Evolutionary conservation across 768 basidiomycete genomes (phyloP).

Genomic region (Hericium coralloides): DNA sequence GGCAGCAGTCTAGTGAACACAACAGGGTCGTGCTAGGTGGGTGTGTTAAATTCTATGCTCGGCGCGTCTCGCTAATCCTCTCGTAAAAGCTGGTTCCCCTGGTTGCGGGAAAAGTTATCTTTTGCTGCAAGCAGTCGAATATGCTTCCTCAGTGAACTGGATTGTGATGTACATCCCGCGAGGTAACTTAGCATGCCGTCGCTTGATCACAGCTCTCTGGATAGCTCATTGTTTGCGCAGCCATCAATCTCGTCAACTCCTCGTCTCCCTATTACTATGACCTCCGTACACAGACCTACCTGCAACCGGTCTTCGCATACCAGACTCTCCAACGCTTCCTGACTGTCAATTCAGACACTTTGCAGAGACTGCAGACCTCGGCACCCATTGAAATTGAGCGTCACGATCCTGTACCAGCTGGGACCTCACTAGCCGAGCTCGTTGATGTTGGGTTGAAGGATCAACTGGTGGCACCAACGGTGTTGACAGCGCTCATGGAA

Average conservation of each 20-base stretch:
- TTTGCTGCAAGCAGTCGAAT: constrained; percentile 68
- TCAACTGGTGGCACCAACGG: constrained; percentile 39
- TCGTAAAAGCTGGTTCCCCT: constrained; percentile 48
- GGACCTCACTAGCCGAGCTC: constrained; percentile 44
- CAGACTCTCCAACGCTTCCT: constrained; percentile 56
- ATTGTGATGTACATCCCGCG: constrained; percentile 81
- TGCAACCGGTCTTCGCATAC: constrained; percentile 57
- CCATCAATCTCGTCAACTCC: constrained; percentile 59
- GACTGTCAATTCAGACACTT: constrained; percentile 42
- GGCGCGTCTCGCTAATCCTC: constrained; percentile 4
- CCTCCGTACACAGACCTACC: constrained; percentile 64
- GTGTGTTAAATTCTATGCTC: constrained; percentile 19
- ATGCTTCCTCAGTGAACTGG: constrained; percentile 59
- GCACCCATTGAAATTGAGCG: constrained; percentile 39
- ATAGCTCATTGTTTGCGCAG: constrained; percentile 20
- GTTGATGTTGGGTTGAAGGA: constrained; percentile 51
- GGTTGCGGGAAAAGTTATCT: constrained; percentile 81
- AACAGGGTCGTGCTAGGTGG: constrained; percentile 58
- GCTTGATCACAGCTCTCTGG: background rate
- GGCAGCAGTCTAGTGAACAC: constrained; percentile 37
- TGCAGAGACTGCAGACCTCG: constrained; percentile 34
- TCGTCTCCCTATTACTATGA: constrained; percentile 69
- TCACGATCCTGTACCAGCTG: constrained; percentile 34
- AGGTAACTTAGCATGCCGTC: constrained; percentile 32
- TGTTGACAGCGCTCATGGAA: constrained; percentile 49